phyloP scores from a whole-genome alignment of 2,329 filamentous ascomycete genomes.

The Claviceps sorghi region DNA sequence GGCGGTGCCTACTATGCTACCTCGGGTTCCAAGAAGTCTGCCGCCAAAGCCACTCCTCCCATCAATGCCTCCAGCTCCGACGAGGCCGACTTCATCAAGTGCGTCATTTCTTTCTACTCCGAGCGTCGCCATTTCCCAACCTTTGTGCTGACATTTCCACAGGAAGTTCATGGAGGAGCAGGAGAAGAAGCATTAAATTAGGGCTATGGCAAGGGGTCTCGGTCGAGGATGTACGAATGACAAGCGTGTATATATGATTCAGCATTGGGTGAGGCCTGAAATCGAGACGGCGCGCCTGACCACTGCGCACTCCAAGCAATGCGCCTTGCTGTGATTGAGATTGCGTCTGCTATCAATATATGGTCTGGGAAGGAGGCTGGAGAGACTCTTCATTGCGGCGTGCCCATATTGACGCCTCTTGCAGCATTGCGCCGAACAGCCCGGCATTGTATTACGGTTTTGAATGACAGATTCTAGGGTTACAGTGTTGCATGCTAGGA shows the following conservation, averaged over 20 bases:
- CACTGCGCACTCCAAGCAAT: background rate
- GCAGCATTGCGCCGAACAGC: background rate
- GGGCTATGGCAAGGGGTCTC: conserved; percentile 4
- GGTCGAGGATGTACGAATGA: conserved; percentile 14
- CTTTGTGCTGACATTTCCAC: background rate
- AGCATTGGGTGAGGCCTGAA: background rate
- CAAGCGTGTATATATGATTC: conserved; percentile 19
- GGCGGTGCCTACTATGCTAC: conserved; percentile 30
- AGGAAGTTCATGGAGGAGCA: conserved; percentile 28
- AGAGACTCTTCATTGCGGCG: background rate
- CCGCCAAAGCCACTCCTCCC: conserved; percentile 34
- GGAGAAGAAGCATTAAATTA: conserved; percentile 26
- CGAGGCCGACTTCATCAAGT: conserved; percentile 53
- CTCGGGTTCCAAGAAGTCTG: conserved; percentile 30
- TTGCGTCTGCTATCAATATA: background rate
- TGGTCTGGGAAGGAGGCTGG: background rate
- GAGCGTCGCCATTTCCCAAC: background rate
- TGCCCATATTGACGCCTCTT: background rate
- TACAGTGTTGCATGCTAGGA: too few species aligned
- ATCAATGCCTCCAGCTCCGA: conserved; percentile 48
- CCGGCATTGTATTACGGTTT: background rate
- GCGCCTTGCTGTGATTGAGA: background rate
- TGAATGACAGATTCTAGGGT: background rate
- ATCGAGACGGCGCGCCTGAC: too few species aligned
- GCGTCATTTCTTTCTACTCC: conserved; percentile 18